Evolutionary conservation across 2,329 filamentous ascomycete genomes (phyloP), one percentile per base, ranked within the genome.

Genomic region (Colletotrichum paranaense): DNA sequence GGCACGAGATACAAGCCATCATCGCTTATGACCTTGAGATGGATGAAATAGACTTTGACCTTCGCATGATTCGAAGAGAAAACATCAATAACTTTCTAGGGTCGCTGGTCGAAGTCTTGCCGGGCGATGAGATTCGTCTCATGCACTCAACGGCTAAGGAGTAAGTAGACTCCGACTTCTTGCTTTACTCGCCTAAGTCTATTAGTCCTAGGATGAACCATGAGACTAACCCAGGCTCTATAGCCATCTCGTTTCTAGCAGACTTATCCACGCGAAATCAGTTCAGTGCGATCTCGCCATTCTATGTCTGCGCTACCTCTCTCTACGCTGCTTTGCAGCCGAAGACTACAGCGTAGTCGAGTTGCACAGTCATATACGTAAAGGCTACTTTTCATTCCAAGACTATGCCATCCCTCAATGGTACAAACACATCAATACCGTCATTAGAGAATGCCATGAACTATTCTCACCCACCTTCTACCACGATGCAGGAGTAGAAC

Each of bases 1-100:
- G 80, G 80, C 78, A 84, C 64, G 85, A 86, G 68, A 79, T 87
- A 7, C 79, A 85, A 57, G 81, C 81, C 6, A 79, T 81, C 8
- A 75, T 82, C 9, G 78, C 81, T 2, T 78, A 84, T 38, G 19
- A 72, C 24, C 68, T 58, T 1, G 57, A 22, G 1, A 38, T 11
- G 0, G 62, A 76, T 1, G 66, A 63, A 4, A 76, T 78, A 12
- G 75, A 82, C 16, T 77, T 78, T 19, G 38, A 76, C 9, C 62
- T 66, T 1, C 59, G 59, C 0, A 73, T 62, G 59, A 75, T 84
- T 2, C 72, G 75, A 0, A 24, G 2, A 14, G 57, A 77, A 1
- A 75, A 82, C 52, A 75, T 81, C 2, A 77, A 78, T 35, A 77
- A 82, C 2, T 72, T 83, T 12, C 81, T 80, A 56, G 84, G 82